phyloP scores from a whole-genome alignment of 2,329 filamentous ascomycete species.

The Colletotrichum neosansevieriae region DNA sequence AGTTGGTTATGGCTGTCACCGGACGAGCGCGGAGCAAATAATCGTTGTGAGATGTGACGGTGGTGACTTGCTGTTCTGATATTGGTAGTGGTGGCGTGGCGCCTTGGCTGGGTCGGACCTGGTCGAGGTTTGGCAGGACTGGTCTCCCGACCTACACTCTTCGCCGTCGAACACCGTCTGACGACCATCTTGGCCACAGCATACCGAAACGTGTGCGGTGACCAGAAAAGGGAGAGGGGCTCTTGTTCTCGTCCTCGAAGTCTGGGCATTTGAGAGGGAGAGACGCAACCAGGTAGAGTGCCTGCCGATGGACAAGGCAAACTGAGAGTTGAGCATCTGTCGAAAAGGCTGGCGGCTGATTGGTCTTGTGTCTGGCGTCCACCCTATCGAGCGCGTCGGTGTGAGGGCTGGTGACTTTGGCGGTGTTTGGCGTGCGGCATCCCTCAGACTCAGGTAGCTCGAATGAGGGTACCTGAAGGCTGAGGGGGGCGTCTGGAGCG shows the following conservation, averaged over 20 bases:
- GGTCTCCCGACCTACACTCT: neutral
- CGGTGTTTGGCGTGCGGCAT: slow-evolving; percentile 8
- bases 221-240: slow-evolving; percentile 15
- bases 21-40: slow-evolving; percentile 19
- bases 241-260: neutral
- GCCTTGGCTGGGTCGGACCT: slow-evolving; percentile 15
- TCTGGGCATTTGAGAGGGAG: neutral
- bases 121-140: neutral
- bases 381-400: neutral
- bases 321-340: neutral
- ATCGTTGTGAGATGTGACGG: slow-evolving; percentile 22
- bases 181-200: neutral
- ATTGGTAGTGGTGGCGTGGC: slow-evolving; percentile 8
- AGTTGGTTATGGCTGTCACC: slow-evolving; percentile 24
- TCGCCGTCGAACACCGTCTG: neutral
- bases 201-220: neutral
- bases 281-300: neutral
- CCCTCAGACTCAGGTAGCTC: slow-evolving; percentile 6
- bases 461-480: neutral
- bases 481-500: neutral
- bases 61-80: slow-evolving; percentile 24
- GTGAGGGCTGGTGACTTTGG: slow-evolving; percentile 19
- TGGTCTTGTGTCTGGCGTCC: slow-evolving; percentile 20
- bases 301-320: slow-evolving; percentile 3
- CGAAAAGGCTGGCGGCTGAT: neutral